Percentiles rank a stretch among this genome's conserved stretches.
phyloP scores from a whole-genome alignment of 176 grass and related monocot genomes.

The Alopecurus myosuroides region DNA sequence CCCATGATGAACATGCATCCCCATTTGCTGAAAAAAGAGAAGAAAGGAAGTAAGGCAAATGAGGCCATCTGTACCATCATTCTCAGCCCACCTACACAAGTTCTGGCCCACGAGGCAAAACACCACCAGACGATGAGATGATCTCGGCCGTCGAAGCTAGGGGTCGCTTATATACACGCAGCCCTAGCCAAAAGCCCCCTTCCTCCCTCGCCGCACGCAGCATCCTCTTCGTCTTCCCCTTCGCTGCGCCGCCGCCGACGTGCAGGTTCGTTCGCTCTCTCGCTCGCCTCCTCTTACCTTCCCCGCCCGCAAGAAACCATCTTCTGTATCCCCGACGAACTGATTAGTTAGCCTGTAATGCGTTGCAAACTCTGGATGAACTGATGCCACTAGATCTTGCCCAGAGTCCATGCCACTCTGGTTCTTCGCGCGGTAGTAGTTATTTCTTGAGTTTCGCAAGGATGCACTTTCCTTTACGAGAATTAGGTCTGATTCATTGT shows the following conservation, averaged over 20 bases:
- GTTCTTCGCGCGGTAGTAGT: neutral
- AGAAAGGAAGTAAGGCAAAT: neutral
- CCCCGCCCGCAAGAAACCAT: neutral
- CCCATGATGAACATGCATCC: neutral
- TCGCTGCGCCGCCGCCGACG: neutral
- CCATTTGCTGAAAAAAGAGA: neutral
- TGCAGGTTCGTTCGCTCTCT: neutral
- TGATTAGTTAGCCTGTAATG: neutral
- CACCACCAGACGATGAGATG: neutral
- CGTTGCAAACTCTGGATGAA: neutral
- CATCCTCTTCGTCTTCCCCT: neutral
- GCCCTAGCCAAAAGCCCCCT: neutral
- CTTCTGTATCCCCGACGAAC: neutral
- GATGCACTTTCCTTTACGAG: neutral
- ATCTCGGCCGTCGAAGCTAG: conserved; percentile 30
- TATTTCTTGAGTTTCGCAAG: neutral
- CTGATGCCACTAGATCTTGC: neutral
- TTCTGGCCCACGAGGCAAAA: neutral
- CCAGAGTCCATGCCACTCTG: neutral
- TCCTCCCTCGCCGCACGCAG: neutral
- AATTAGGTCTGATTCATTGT: too few species aligned
- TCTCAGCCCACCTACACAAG: neutral
- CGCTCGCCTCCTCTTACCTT: neutral
- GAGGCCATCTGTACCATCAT: neutral
- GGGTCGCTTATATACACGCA: neutral